Percentiles rank a stretch among this genome's conserved stretches.
Evolutionary conservation across 805 yeast species (phyloP).

Genomic region (Ogataea nakhonphanomensis): DNA sequence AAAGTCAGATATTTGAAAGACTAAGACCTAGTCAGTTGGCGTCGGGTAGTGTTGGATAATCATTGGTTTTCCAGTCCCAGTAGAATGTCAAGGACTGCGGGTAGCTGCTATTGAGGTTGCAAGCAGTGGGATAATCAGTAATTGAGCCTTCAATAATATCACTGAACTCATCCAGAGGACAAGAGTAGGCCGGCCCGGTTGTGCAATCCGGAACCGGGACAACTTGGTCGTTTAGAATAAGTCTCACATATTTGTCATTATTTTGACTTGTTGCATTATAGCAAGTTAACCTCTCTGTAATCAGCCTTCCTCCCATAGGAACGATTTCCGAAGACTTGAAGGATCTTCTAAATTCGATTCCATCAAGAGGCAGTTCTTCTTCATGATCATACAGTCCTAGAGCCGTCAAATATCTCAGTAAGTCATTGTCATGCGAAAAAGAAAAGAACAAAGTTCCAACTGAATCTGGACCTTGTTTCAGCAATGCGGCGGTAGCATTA

Average conservation of each 20-base stretch:
- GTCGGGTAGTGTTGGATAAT: no score
- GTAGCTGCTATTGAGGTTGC: background rate
- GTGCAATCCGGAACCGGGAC: slow-evolving; percentile 45
- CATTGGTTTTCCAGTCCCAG: slow-evolving; percentile 6
- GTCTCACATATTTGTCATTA: slow-evolving; percentile 37
- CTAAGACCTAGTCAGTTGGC: no score
- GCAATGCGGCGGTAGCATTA: slow-evolving; percentile 35
- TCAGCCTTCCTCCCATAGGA: slow-evolving; percentile 51
- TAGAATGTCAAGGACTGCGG: slow-evolving; percentile 4
- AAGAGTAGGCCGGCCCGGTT: slow-evolving; percentile 52
- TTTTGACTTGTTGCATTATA: background rate
- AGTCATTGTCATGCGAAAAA: slow-evolving; percentile 68
- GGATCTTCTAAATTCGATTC: slow-evolving; percentile 38
- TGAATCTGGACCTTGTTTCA: background rate
- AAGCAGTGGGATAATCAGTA: background rate
- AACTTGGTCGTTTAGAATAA: slow-evolving; percentile 51
- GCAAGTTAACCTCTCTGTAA: slow-evolving; percentile 45
- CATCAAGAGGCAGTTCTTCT: slow-evolving; percentile 36
- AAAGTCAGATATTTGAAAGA: no score
- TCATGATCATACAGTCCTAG: slow-evolving; percentile 49
- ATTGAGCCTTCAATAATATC: slow-evolving; percentile 15
- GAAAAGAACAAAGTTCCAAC: slow-evolving; percentile 46
- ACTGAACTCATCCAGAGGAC: slow-evolving; percentile 36
- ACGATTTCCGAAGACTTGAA: slow-evolving; percentile 39
- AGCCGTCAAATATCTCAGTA: slow-evolving; percentile 55